Base-by-base conservation (phyloP, 768 basidiomycete species). In the Trichaptum fuscoviolaceum region DNA sequence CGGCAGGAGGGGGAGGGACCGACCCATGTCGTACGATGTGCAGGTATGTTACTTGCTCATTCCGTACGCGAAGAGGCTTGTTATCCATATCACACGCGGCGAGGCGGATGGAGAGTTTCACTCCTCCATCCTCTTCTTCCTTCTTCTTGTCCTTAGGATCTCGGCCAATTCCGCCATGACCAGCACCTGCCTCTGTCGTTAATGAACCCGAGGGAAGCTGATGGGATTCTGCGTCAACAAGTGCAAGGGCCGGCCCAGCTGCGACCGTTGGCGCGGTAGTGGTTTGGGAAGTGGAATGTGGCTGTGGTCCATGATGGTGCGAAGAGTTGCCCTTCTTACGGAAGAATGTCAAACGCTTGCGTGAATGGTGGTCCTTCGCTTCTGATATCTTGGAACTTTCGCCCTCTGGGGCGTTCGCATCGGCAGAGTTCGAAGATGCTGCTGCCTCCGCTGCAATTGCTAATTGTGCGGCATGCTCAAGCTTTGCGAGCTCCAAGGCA, bases 1-100 rank as follows among this genome's bases (percentile, higher is more conserved):
- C 17, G 36, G 74, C 62, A 1, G 75, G 66, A 26, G 81, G 76
- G 52, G 78, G 75, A 26, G 69, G 64, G 12, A 70, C 23, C 9
- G 78, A 66, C 0, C 89, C 90, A 67, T 92, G 81, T 20, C 92
- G 84, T 18, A 93, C 86, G 67, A 98, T 84, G 66, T 95, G 91
- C 59, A 97, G 81, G 74, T 95, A 96, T 0, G 95, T 96, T 35
- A 87, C 84, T 75, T 98, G 95, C 67, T 95, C 91, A 72, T 98
- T 98, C 4, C 84, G 82, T 4, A 85, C 83, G 5, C 84, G 76
- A 24, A 95, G 77, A 70, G 86, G 86, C 69, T 83, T 82, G 67
- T 89, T 91, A 35, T 89, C 83, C 62, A 87, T 88, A 66, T 95
- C 93, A 17, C 24, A 34, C 4, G 93, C 95, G 23, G 89, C 90